Evolutionary conservation across 495 filamentous ascomycete genomes (phyloP).

Genomic region (Haplographium delicatum): DNA sequence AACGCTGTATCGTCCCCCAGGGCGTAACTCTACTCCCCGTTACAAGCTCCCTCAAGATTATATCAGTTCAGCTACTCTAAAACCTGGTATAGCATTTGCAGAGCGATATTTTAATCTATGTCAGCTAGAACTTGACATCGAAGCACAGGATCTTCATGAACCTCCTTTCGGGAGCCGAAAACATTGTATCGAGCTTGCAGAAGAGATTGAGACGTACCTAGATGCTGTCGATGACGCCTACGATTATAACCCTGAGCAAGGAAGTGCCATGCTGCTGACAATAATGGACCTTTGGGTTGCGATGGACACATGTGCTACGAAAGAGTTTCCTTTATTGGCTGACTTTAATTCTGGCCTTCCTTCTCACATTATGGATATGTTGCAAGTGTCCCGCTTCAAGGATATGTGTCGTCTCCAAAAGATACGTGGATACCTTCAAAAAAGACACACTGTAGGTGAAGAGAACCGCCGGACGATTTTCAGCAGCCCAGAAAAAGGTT

Average conservation of each 20-base stretch:
- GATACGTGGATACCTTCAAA: constrained; percentile 36
- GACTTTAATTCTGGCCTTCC: constrained; percentile 14
- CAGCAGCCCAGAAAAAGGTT: constrained; percentile 28
- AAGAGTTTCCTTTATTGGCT: neutral
- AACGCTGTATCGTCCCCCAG: no score
- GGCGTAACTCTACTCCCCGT: no score
- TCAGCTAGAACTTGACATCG: constrained; percentile 27
- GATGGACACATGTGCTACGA: constrained; percentile 14
- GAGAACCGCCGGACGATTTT: constrained; percentile 31
- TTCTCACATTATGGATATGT: constrained; percentile 34
- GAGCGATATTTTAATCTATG: constrained; percentile 27
- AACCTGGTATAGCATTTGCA: constrained; percentile 14
- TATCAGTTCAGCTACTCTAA: neutral
- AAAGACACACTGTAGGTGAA: constrained; percentile 20
- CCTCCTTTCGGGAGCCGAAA: neutral
- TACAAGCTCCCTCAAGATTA: no score
- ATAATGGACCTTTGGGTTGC: constrained; percentile 19
- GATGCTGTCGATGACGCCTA: constrained; percentile 33
- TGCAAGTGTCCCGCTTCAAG: constrained; percentile 29
- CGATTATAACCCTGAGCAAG: constrained; percentile 36
- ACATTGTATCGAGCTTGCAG: constrained; percentile 24
- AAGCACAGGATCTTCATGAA: neutral
- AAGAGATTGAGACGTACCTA: constrained; percentile 35
- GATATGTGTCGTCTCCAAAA: constrained; percentile 36
- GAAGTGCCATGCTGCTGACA: constrained; percentile 15